Evolutionary conservation across 176 grass and related monocot genomes (phyloP), one percentile per base, ranked within the genome.

Genomic region (Oryza officinalis): DNA sequence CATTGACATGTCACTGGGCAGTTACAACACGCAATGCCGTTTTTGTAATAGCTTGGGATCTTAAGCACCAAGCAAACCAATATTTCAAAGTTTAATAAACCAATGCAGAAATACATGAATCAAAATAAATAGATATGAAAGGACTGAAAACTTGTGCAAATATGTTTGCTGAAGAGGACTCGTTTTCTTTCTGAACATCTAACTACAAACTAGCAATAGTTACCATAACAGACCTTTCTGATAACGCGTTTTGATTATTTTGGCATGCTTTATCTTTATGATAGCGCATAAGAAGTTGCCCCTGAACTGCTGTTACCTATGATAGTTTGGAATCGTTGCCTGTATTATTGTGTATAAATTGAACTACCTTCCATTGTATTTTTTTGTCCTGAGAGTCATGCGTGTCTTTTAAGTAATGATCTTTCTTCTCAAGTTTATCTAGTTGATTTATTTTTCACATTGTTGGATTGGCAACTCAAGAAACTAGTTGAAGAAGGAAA

Each of bases 401-500:
- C 75, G 28, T 65, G 50, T 22, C 3, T 64, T 64, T 13, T 9
- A 18, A 63, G 1, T 13, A 2, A 35, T 35, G 12, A 27, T 6
- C 20, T 49, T 31, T 44, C 2, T 33, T 50, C 35, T 47, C 8
- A 35, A 25, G 27, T 41, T 59, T 83, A 67, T n/a, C 0, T 8
- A 71, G 23, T 78, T 33, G 30, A 6, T 54, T 77, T 52, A 67
- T 27, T 13, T 41, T 30, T 50, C 40, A 8, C 32, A 54, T 25
- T 69, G 18, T 27, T 76, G 92, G 90, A 77, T 94, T 76, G 63
- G 77, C 22, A 92, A 27, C 87, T 86, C 2, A 92, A 95, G 25
- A 90, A 95, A 33, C 60, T 95, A 15, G 88, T 90, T 3, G 66
- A 84, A 18, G 90, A 95, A 82, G 87, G 90, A 44, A 95, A 95